Conservation (phyloP, 1,284 basidiomycete genomes). For the Malassezia cuniculi region DNA sequence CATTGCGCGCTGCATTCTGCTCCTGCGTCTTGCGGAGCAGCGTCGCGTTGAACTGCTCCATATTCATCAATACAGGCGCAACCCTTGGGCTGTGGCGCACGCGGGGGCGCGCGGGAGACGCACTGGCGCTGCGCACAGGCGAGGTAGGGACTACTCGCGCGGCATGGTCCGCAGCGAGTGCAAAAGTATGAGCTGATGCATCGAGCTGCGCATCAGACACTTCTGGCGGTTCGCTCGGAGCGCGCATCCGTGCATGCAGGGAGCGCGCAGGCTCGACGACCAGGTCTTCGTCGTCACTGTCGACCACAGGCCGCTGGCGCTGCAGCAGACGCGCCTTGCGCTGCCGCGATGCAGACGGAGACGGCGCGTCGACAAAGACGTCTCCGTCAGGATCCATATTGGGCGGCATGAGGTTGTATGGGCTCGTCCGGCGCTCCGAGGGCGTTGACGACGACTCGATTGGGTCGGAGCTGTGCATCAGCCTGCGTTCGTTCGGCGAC, state of each 20-base stretch:
- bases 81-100: slow-evolving; percentile 1
- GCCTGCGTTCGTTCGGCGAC: too few relatives aligned
- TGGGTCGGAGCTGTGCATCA: slow-evolving; percentile 10
- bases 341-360: neutral
- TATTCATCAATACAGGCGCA: slow-evolving; percentile 18
- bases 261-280: slow-evolving; percentile 9
- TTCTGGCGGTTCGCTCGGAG: slow-evolving; percentile 1
- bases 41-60: slow-evolving; percentile 26
- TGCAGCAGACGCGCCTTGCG: slow-evolving; percentile 11
- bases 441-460: slow-evolving; percentile 11
- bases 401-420: too few relatives aligned
- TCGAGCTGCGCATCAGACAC: slow-evolving; percentile 21
- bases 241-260: slow-evolving; percentile 8
- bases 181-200: slow-evolving; percentile 21
- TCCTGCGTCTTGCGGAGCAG: slow-evolving; percentile 22
- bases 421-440: neutral
- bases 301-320: slow-evolving; percentile 1
- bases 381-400: too few relatives aligned
- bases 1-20: slow-evolving; percentile 12
- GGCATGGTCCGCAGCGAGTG: slow-evolving; percentile 18
- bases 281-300: slow-evolving; percentile 5
- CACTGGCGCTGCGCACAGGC: slow-evolving; percentile 3
- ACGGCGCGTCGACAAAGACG: slow-evolving; percentile 1
- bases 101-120: slow-evolving; percentile 8
- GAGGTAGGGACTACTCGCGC: slow-evolving; percentile 15